These are phyloP conservation scores for Pseudogymnoascus sp. DNA, from an alignment of 2,329 filamentous ascomycete genomes.

Conservation along the genomic window DNA sequence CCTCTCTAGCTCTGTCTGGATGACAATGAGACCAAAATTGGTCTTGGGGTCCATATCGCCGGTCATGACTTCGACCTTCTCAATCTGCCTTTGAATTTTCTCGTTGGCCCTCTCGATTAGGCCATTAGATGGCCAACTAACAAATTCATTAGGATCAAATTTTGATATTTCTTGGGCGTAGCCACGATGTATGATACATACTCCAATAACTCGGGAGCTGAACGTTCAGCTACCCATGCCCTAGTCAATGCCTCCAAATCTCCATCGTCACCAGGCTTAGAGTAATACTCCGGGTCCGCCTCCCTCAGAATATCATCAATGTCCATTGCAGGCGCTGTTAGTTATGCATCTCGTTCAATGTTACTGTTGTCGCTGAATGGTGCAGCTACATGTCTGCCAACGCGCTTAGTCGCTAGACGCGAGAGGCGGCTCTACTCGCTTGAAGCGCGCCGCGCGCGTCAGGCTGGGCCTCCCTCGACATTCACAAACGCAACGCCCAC, in stretches of 20 bases:
- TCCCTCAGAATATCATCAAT: constrained; percentile 75
- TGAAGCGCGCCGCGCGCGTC: neutral
- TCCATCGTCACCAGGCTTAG: constrained; percentile 32
- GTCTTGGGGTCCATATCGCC: constrained; percentile 82
- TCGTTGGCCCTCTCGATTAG: constrained; percentile 78
- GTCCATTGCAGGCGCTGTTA: constrained; percentile 47
- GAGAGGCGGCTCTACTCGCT: neutral
- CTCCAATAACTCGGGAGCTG: constrained; percentile 78
- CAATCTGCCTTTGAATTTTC: constrained; percentile 62
- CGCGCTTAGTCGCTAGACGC: constrained; percentile 1
- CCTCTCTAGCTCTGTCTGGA: constrained; percentile 92
- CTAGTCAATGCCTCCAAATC: constrained; percentile 87
- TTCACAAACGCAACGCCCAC: neutral
- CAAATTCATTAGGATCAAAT: constrained; percentile 3
- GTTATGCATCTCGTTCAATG: neutral
- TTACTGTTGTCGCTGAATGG: neutral
- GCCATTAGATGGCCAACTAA: constrained; percentile 58
- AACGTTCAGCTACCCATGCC: constrained; percentile 87
- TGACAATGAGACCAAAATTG: constrained; percentile 88
- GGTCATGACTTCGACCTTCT: constrained; percentile 68
- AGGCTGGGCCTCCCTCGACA: neutral
- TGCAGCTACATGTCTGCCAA: neutral
- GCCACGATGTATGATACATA: constrained; percentile 38
- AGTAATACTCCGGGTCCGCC: constrained; percentile 54
- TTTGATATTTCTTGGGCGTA: constrained; percentile 3